Conservation (phyloP, 257 asterid species). For the Nicotiana tomentosiformis region DNA sequence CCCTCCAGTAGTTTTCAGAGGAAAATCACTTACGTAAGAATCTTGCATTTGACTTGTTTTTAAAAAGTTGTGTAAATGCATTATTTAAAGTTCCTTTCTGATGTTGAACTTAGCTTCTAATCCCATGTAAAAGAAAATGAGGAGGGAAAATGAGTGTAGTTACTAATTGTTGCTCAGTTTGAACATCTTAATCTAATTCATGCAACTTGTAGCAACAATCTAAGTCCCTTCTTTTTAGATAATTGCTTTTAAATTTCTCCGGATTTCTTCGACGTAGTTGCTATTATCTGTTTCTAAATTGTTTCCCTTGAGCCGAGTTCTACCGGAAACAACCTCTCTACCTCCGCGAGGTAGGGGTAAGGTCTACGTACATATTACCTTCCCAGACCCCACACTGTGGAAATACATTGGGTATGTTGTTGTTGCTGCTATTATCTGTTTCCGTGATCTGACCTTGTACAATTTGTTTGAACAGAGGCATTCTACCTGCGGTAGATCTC, state of each 20-base stretch:
- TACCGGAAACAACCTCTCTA: too few relatives aligned
- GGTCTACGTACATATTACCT: too few relatives aligned
- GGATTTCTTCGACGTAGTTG: not conserved
- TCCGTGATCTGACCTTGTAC: slow-evolving; percentile 4
- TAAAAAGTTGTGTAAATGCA: not conserved
- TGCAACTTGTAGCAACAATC: not conserved
- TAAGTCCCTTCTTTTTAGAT: not conserved
- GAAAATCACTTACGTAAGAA: slow-evolving; percentile 87
- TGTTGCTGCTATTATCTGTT: not conserved
- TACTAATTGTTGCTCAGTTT: not conserved
- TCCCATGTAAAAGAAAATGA: not conserved
- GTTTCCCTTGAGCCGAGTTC: too few relatives aligned
- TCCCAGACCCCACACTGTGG: too few relatives aligned
- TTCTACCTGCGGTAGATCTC: slow-evolving; percentile 90
- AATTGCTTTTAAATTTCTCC: not conserved
- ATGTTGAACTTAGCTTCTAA: not conserved
- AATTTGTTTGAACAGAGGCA: slow-evolving; percentile 59
- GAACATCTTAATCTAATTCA: not conserved
- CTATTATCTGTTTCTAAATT: not conserved
- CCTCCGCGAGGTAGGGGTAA: too few relatives aligned
- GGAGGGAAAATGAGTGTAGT: not conserved
- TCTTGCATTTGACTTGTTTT: not conserved
- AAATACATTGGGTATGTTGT: too few relatives aligned
- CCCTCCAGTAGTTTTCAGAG: slow-evolving; percentile 95
- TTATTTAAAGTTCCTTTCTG: not conserved